These are phyloP conservation scores for Aurantiochytrium sp. DNA, from an alignment of 108 stramenopile species.

Conservation along the genomic window DNA sequence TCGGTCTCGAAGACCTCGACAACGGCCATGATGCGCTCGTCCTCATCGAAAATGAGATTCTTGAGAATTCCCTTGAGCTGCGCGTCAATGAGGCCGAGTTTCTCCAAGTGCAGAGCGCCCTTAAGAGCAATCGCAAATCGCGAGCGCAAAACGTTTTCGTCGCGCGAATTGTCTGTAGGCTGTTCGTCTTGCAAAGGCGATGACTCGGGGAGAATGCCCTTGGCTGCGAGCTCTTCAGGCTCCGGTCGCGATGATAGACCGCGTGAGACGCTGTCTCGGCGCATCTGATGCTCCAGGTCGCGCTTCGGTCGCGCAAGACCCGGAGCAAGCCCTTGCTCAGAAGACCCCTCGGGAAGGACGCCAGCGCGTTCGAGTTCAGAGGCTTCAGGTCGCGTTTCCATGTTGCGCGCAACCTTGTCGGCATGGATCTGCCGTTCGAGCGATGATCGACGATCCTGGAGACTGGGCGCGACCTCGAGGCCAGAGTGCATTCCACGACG, in stretches of 20 bases:
- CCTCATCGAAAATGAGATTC: neutral
- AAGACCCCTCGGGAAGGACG: neutral
- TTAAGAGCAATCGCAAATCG: slow-evolving; percentile 8
- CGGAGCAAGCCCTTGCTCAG: neutral
- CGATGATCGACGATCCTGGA: neutral
- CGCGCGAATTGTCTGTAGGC: neutral
- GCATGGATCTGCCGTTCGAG: neutral
- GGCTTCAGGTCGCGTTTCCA: neutral
- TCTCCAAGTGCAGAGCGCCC: slow-evolving; percentile 12
- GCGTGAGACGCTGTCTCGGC: neutral
- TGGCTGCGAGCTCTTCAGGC: neutral
- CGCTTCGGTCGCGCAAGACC: neutral
- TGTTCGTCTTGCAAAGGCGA: neutral
- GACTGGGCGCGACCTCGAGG: neutral
- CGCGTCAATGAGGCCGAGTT: neutral
- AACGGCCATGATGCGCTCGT: slow-evolving; percentile 10
- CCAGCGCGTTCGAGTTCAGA: neutral
- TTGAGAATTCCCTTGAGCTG: neutral
- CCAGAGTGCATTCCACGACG: neutral
- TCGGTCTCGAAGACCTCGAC: neutral
- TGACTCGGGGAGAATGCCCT: neutral
- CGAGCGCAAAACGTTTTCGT: neutral
- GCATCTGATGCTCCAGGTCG: neutral
- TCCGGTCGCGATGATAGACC: neutral
- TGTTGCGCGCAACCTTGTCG: neutral